Percentiles rank a stretch among this genome's conserved stretches.
These are phyloP conservation scores for Aspergillus funiculosus DNA, from an alignment of 495 filamentous ascomycete genomes.

Conservation along the genomic window DNA sequence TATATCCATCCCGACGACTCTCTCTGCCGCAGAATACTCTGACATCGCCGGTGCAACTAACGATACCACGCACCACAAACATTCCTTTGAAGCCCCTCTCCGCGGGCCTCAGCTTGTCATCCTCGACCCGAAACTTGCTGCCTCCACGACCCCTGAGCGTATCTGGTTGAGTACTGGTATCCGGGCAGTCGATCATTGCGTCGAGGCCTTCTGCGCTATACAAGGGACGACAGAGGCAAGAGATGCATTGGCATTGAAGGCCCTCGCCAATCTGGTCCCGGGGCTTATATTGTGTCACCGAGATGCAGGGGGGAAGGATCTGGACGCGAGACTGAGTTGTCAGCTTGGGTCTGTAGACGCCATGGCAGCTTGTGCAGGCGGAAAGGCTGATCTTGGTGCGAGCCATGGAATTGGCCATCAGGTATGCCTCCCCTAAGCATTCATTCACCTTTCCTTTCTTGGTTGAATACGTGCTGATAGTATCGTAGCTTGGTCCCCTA, in stretches of 20 bases:
- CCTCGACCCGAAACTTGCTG: constrained; percentile 49
- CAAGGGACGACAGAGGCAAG: constrained; percentile 30
- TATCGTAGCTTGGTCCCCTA: constrained; percentile 49
- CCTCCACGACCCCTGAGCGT: constrained; percentile 47
- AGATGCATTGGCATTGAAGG: constrained; percentile 39
- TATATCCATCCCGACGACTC: constrained; percentile 56
- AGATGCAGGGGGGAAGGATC: constrained; percentile 31
- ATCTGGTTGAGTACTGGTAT: constrained; percentile 60
- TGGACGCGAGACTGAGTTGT: constrained; percentile 45
- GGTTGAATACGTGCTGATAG: background rate
- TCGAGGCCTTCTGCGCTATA: constrained; percentile 51
- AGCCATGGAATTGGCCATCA: constrained; percentile 66
- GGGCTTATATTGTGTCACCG: constrained; percentile 46
- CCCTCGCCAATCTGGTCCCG: constrained; percentile 45
- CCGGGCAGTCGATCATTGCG: constrained; percentile 59
- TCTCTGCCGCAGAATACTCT: constrained; percentile 60
- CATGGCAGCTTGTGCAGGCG: constrained; percentile 46
- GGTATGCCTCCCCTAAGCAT: constrained; percentile 18
- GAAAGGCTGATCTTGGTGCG: constrained; percentile 44
- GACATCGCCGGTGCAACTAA: constrained; percentile 53
- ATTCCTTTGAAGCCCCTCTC: constrained; percentile 42
- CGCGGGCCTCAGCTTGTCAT: constrained; percentile 51
- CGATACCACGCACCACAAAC: constrained; percentile 47
- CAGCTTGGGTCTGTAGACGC: constrained; percentile 52
- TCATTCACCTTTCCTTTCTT: background rate